phyloP scores from a whole-genome alignment of 345 rosid species.

The Toxicodendron radicans region DNA sequence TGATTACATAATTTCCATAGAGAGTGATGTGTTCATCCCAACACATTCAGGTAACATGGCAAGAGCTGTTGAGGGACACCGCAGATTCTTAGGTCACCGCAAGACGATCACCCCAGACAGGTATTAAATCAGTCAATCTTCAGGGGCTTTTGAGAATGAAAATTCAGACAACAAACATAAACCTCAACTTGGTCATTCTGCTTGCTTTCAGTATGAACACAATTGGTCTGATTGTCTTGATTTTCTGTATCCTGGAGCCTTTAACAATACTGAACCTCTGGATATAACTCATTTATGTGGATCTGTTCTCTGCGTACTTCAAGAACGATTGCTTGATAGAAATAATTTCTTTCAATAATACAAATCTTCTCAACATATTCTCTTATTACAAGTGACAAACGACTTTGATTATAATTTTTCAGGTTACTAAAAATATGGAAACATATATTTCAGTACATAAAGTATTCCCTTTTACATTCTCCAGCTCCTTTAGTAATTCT shows the following conservation, averaged over 20 bases:
- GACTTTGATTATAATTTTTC: neutral
- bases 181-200: too few species aligned
- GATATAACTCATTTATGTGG: neutral
- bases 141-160: neutral
- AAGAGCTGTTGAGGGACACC: constrained; percentile 94
- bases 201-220: too few species aligned
- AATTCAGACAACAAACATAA: neutral
- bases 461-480: neutral
- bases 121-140: constrained; percentile 29
- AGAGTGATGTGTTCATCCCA: constrained; percentile 86
- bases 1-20: constrained; percentile 85
- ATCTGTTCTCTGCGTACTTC: neutral
- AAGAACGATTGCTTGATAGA: neutral
- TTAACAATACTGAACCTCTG: neutral
- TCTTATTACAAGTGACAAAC: neutral
- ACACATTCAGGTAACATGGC: constrained; percentile 98
- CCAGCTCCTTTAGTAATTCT: neutral
- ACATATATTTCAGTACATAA: neutral
- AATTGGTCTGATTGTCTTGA: too few species aligned
- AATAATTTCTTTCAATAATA: neutral
- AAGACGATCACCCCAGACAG: constrained; percentile 86
- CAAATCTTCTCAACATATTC: neutral
- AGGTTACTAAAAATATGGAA: neutral
- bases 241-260: neutral
- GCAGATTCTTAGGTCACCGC: constrained; percentile 87